Conservation (phyloP, 1,284 basidiomycete species). For the Sphaerobolus stellatus region DNA sequence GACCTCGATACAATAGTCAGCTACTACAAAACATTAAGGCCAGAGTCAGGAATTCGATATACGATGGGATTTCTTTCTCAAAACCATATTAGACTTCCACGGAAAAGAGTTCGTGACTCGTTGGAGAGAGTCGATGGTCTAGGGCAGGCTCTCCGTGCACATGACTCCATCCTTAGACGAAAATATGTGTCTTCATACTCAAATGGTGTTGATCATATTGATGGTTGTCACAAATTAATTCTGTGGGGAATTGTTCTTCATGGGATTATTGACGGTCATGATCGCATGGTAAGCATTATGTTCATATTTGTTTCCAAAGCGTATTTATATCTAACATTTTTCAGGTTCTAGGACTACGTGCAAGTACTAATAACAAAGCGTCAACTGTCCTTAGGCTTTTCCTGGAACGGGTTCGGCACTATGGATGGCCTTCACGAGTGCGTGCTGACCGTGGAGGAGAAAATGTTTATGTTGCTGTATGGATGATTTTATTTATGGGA, state of each 20-base stretch:
- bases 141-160: conserved; percentile 15
- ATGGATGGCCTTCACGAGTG: conserved; percentile 25
- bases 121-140: conserved; percentile 21
- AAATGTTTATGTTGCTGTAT: conserved; percentile 18
- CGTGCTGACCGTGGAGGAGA: conserved; percentile 23
- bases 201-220: conserved; percentile 47
- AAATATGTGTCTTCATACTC: conserved; percentile 35
- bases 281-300: conserved; percentile 31
- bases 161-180: conserved; percentile 21
- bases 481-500: conserved; percentile 19
- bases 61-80: not conserved
- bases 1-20: no score
- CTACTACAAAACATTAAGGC: not conserved
- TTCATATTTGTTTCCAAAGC: no score
- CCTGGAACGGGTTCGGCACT: conserved; percentile 14
- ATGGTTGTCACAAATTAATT: conserved; percentile 53
- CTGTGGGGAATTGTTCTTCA: conserved; percentile 51
- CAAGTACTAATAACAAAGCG: conserved; percentile 40
- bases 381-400: conserved; percentile 38
- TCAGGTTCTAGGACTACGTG: conserved; percentile 33
- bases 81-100: conserved; percentile 15
- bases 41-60: not conserved
- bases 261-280: no score
- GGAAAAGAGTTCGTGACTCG: conserved; percentile 10
- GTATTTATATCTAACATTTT: no score